Percentiles rank a stretch among this genome's conserved stretches.
Conservation (phyloP, 257 asterid species). For the Lycium barbarum region DNA sequence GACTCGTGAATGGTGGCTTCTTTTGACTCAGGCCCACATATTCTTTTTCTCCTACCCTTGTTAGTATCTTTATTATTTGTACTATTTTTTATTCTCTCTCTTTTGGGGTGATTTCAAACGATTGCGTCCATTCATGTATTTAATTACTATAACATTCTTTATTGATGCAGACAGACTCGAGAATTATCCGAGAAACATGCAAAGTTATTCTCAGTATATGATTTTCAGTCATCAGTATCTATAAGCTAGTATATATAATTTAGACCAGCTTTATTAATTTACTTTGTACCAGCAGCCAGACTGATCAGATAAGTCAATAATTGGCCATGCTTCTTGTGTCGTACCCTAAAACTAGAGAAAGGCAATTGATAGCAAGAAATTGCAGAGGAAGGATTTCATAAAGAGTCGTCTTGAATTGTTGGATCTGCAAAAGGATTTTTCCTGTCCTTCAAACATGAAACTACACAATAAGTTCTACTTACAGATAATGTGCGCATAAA, state of each 20-base stretch:
- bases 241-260: not conserved
- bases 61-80: not conserved
- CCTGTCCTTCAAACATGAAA: too few relatives aligned
- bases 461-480: too few relatives aligned
- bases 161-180: not conserved
- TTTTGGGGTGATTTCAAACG: not conserved
- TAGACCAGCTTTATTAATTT: not conserved
- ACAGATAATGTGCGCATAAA: too few relatives aligned
- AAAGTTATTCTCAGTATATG: not conserved
- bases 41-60: not conserved
- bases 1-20: not conserved
- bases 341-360: not conserved
- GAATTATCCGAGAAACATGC: not conserved
- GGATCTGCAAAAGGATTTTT: too few relatives aligned
- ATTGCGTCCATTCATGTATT: not conserved
- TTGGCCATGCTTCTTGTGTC: not conserved
- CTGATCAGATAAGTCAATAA: not conserved
- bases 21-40: not conserved
- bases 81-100: not conserved
- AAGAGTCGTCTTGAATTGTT: too few relatives aligned
- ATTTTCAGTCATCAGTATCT: not conserved
- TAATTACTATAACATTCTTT: not conserved
- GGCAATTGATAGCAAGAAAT: too few relatives aligned
- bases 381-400: too few relatives aligned
- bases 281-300: not conserved